Evolutionary conservation across 83 land plant genomes (phyloP).

Genomic region (Thuja plicata): DNA sequence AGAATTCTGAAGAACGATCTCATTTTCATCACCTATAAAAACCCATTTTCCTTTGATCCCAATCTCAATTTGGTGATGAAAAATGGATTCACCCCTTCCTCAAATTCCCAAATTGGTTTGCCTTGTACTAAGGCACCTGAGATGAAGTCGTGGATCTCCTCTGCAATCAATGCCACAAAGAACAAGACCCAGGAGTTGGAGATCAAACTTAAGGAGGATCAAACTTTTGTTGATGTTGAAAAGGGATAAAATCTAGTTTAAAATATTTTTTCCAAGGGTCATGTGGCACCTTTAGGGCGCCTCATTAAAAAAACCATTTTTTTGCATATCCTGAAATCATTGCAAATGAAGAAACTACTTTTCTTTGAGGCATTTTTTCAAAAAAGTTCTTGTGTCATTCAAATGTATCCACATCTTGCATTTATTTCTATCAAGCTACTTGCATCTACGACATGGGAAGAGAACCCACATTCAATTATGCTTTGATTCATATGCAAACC

Average conservation of each 20-base stretch:
- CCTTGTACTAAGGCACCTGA: not conserved
- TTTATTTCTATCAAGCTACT: too few species aligned
- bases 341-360: too few species aligned
- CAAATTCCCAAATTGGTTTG: not conserved
- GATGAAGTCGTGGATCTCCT: not conserved
- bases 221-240: not conserved
- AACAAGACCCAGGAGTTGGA: not conserved
- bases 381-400: too few species aligned
- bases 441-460: too few species aligned
- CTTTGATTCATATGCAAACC: too few species aligned
- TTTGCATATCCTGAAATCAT: too few species aligned
- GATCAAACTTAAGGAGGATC: not conserved
- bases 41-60: not conserved
- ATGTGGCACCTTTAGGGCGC: not conserved
- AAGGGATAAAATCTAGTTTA: not conserved
- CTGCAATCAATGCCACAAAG: not conserved
- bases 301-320: too few species aligned
- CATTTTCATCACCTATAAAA: not conserved
- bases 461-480: too few species aligned
- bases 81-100: not conserved
- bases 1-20: not conserved
- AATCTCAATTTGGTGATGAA: not conserved
- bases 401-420: too few species aligned
- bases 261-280: not conserved
- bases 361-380: too few species aligned